phyloP scores from a whole-genome alignment of 1,284 basidiomycete species.

The Coniferiporia sulphurascens region DNA sequence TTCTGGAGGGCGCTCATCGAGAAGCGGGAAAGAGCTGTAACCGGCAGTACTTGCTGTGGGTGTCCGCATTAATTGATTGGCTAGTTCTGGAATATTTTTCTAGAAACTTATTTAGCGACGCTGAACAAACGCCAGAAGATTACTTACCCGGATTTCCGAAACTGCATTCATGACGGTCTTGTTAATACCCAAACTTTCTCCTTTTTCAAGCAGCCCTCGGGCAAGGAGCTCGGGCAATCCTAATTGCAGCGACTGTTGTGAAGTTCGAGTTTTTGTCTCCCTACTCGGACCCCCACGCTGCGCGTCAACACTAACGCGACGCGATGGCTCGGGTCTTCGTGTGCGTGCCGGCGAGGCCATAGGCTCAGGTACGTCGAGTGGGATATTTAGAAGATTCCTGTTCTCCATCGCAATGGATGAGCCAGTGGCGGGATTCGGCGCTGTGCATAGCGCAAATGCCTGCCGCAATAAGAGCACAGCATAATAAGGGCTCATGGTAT shows the following conservation, averaged over 20 bases:
- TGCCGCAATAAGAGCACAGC: conserved; percentile 73
- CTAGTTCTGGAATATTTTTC: conserved; percentile 80
- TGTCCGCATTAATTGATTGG: conserved; percentile 57
- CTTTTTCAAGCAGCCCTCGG: conserved; percentile 64
- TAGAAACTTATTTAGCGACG: conserved; percentile 27
- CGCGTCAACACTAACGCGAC: conserved; percentile 14
- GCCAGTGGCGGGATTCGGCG: conserved; percentile 69
- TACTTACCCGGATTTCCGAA: conserved; percentile 60
- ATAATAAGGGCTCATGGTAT: conserved; percentile 42
- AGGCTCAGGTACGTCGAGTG: conserved; percentile 56
- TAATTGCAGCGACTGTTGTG: conserved; percentile 39
- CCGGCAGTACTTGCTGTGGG: conserved; percentile 40
- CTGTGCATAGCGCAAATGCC: conserved; percentile 72
- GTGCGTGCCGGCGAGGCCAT: conserved; percentile 38
- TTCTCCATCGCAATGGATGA: conserved; percentile 78
- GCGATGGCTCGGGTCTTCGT: conserved; percentile 21
- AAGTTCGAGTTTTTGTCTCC: not conserved
- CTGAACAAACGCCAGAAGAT: not conserved
- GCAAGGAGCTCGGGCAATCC: conserved; percentile 68
- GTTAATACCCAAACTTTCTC: conserved; percentile 76
- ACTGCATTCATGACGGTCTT: conserved; percentile 74
- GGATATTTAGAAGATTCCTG: conserved; percentile 67
- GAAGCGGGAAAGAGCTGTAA: conserved; percentile 52
- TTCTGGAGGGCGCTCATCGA: conserved; percentile 50
- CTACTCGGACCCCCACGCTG: not conserved